Base-by-base conservation (phyloP, 805 yeast species). In the Yarrowia porcina region DNA sequence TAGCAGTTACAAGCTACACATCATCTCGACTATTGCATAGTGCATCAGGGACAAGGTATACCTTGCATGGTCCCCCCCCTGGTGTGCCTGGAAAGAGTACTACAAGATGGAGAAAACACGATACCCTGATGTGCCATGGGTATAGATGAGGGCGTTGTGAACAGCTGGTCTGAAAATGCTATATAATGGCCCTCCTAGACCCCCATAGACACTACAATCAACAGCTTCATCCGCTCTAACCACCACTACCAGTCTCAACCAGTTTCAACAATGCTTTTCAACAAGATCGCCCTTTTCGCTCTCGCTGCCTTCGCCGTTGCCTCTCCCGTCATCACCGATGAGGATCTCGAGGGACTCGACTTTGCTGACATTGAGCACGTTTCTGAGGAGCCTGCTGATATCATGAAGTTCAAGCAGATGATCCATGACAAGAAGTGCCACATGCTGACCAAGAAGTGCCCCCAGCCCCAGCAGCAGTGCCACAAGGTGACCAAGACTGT, bases 391-490 rank as follows among this genome's bases (percentile, higher is more conserved):
- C 56, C 56, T 32, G 56, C 56, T 8, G 56, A 49, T 39, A 49
- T 49, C 56, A 49, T 49, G 56, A 32, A 49, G 39, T 33, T 49
- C 39, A 49, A 49, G 56, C 56, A 49, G 56, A 49, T 49, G 56
- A 49, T 49, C 39, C 56, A 49, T 20, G 56, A 49, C 56, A 49
- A 49, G 56, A 49, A 49, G 39, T 49, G 56, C 39, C 12, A 9
- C 21, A 49, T 32, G 39, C 30, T 49, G 28, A 33, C 56, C 39
- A 49, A 32, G 56, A 49, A 49, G 56, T 49, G 56, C 30, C 56
- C 56, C 30, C 56, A 49, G 56, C 56, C 56, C 30, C n/a, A 32
- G 39, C 56, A 49, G 56, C 17, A 49, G 56, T 49, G 56, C 30
- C 13, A 49, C 39, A 49, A 32, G 56, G 39, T 49, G 15, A 49